Evolutionary conservation across 169 alveolate genomes (phyloP).

Genomic region (Plasmodium sp.): DNA sequence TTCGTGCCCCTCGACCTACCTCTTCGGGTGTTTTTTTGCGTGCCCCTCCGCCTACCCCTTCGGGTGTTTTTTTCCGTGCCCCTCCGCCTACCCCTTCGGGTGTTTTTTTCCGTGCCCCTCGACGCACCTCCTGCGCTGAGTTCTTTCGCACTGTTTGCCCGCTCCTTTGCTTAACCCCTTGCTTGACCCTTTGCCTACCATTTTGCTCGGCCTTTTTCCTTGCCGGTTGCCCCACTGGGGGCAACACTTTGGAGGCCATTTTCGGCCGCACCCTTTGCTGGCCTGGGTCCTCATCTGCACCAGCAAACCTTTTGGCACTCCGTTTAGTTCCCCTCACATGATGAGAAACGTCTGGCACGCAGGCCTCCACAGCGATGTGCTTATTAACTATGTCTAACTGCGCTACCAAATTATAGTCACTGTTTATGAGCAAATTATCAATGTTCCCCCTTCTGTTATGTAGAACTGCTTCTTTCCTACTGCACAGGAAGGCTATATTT

Average conservation of each 20-base stretch:
- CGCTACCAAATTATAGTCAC: neutral
- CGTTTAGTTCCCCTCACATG: constrained; percentile 15
- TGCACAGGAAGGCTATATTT: constrained; percentile 5
- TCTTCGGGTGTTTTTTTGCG: neutral
- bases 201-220: neutral
- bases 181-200: neutral
- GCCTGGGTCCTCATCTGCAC: neutral
- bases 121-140: neutral
- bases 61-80: neutral
- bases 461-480: neutral
- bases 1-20: neutral
- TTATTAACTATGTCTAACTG: constrained; percentile 20
- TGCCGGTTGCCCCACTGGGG: neutral
- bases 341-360: neutral
- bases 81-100: neutral
- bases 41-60: neutral
- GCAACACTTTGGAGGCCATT: constrained; percentile 1
- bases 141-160: neutral
- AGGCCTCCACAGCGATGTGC: neutral
- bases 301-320: neutral
- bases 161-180: neutral
- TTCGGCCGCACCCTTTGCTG: neutral
- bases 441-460: constrained; percentile 22
- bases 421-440: neutral
- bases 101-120: neutral